phyloP scores from a whole-genome alignment of 768 basidiomycete genomes.

The Ramaria rubella region DNA sequence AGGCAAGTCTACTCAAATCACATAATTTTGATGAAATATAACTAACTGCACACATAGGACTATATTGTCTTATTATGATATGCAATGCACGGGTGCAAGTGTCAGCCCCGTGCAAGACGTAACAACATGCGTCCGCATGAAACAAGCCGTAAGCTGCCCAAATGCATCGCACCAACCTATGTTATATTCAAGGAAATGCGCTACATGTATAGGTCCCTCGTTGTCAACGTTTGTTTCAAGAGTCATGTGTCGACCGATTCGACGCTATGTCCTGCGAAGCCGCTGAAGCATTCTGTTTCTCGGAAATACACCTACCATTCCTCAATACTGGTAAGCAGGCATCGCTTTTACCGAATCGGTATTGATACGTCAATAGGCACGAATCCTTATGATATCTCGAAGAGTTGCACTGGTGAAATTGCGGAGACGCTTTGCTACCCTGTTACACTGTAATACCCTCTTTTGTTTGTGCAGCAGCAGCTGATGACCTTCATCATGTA shows the following conservation, averaged over 20 bases:
- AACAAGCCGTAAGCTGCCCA: slow-evolving; percentile 47
- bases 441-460: neutral
- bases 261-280: slow-evolving; percentile 62
- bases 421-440: neutral
- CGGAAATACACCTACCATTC: slow-evolving; percentile 41
- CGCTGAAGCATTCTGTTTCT: slow-evolving; percentile 59
- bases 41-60: too few species aligned
- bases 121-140: slow-evolving; percentile 49
- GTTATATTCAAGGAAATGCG: too few species aligned
- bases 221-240: slow-evolving; percentile 5
- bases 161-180: too few species aligned
- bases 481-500: too few species aligned
- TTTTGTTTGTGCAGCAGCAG: too few species aligned
- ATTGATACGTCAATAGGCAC: too few species aligned
- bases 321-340: too few species aligned
- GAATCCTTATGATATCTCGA: slow-evolving; percentile 39
- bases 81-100: slow-evolving; percentile 48
- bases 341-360: too few species aligned
- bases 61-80: slow-evolving; percentile 41
- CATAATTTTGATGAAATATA: too few species aligned
- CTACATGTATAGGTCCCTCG: slow-evolving; percentile 1
- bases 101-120: slow-evolving; percentile 38
- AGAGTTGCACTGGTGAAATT: slow-evolving; percentile 22
- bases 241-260: slow-evolving; percentile 56
- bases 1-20: too few species aligned